Conservation (phyloP, 257 asterid genomes). For the Plantago elongata region DNA sequence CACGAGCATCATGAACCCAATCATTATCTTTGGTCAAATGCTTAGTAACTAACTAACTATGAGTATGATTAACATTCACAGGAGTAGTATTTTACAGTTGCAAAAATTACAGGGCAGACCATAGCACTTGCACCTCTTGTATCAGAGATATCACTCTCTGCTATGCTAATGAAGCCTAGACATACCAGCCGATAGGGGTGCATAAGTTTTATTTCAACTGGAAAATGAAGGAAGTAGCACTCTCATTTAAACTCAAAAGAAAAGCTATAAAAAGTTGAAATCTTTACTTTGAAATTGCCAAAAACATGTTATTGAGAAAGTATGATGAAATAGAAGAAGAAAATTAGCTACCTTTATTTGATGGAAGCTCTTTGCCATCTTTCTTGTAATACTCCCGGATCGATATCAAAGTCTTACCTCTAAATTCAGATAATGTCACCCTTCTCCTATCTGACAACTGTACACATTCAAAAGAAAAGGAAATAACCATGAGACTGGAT, state of each 20-base stretch:
- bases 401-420: slow-evolving; percentile 78
- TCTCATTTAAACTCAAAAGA: too few species aligned
- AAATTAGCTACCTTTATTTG: slow-evolving; percentile 63
- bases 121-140: too few species aligned
- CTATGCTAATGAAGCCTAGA: too few species aligned
- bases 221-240: too few species aligned
- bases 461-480: background rate
- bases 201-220: too few species aligned
- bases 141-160: background rate
- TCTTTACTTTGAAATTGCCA: background rate
- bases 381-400: slow-evolving; percentile 81
- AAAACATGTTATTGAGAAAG: background rate
- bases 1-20: background rate
- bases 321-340: background rate
- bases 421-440: slow-evolving; percentile 85
- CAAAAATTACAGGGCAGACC: too few species aligned
- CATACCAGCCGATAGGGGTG: too few species aligned
- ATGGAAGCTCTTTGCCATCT: slow-evolving; percentile 86
- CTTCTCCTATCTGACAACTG: slow-evolving; percentile 77
- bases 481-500: background rate
- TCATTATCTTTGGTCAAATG: background rate
- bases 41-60: background rate
- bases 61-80: too few species aligned
- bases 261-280: background rate
- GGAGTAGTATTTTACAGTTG: too few species aligned